Evolutionary conservation across 1,284 basidiomycete species (phyloP), one percentile per base, ranked within the genome.

Genomic region (Trichosporon coremiiforme): DNA sequence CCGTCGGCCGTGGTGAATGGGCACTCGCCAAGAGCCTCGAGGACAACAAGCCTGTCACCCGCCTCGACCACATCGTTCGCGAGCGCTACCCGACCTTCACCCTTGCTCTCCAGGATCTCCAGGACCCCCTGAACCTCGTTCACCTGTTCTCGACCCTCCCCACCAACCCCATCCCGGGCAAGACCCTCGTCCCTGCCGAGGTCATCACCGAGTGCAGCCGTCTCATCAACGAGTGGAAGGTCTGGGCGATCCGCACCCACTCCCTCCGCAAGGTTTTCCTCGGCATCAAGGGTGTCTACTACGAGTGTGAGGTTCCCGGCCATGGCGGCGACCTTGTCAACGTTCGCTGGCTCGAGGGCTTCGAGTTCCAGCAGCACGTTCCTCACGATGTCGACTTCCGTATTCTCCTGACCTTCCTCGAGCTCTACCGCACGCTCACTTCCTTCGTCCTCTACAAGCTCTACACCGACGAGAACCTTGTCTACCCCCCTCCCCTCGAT

Each of bases 201-300:
- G 88, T 98, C 70, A 90, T 97, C 69, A 90, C 93, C 78, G 95
- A 96, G 81, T 99, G 97, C 84, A 87, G 91, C 50, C 89, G 93
- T 64, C 87, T 99, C 47, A 89, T 93, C 20, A 89, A 91, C 33
- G 93, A 95, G 86, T 96, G 94, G 94, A 84, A 85, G 77, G 86
- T 98, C 53, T 99, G 96, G 85, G 88, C 97, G 65, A 95, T 98
- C 89, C 92, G 94, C 79, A 90, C 93, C 0, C 88, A 88, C 76
- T 88, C 91, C 9, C 87, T 99, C 53, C 89, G 92, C 71, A 98
- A 98, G 84, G 89, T 92, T 36, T 99, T 99, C 85, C 87, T 99
- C 70, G 96, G 94, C 66, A 98, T 99, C 84, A 99, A 99, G 85
- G 97, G 97, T 63, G 90, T 99, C 70, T 99, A 99, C 85, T 98